Percentiles rank a stretch among this genome's conserved stretches.
Conservation (phyloP, 768 basidiomycete genomes). For the Mycena pura region DNA sequence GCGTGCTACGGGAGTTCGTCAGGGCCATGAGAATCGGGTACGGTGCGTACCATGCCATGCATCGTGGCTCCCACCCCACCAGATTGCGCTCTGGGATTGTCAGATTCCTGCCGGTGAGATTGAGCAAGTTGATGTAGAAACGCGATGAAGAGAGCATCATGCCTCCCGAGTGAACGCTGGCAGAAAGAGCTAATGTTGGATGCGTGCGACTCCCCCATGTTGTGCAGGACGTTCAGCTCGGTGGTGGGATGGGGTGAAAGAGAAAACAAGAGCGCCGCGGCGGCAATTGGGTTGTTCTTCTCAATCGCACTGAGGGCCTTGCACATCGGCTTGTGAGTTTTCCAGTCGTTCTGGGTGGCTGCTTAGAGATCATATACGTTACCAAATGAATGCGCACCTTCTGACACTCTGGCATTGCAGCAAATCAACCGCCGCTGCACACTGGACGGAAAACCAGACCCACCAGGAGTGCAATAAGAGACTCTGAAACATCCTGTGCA, state of each 20-base stretch:
- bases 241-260: conserved; percentile 4
- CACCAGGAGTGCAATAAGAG: neutral
- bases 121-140: no score
- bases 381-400: neutral
- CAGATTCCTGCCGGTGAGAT: no score
- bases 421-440: no score
- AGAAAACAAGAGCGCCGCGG: neutral
- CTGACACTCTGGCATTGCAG: neutral
- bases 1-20: conserved; percentile 27
- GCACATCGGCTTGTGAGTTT: conserved; percentile 17
- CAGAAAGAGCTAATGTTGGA: neutral
- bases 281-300: neutral
- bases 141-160: neutral
- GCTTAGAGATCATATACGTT: neutral
- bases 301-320: conserved; percentile 4
- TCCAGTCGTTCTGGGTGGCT: conserved; percentile 11
- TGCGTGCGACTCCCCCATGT: neutral
- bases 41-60: conserved; percentile 28
- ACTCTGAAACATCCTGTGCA: neutral
- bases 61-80: conserved; percentile 31
- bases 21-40: neutral
- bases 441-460: no score
- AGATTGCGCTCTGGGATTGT: conserved; percentile 18
- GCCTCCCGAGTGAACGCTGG: neutral
- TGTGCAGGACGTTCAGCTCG: conserved; percentile 8